phyloP scores from a whole-genome alignment of 306 rosid genomes.

The Geum urbanum region DNA sequence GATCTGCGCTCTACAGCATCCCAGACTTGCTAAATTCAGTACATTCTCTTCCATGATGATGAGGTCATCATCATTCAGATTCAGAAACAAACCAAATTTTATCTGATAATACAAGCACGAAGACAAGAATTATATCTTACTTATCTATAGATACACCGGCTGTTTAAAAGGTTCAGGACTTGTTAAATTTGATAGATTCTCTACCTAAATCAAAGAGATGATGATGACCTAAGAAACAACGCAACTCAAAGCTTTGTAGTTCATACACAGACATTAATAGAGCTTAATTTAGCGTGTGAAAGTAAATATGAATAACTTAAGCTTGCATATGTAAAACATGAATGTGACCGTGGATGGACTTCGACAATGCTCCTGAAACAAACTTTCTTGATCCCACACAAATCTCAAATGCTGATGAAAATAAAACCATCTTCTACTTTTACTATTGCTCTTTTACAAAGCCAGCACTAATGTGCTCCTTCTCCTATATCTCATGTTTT shows the following conservation, averaged over 20 bases:
- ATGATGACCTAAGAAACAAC: too few species aligned
- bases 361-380: neutral
- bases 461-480: neutral
- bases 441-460: neutral
- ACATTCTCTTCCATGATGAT: neutral
- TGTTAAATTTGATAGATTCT: too few species aligned
- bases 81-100: neutral
- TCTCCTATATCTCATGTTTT: neutral
- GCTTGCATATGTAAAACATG: neutral
- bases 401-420: neutral
- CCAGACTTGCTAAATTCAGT: neutral
- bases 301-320: neutral
- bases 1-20: neutral
- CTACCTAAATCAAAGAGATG: too few species aligned
- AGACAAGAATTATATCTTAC: neutral
- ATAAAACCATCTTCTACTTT: neutral
- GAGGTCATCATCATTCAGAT: neutral
- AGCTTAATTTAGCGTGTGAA: neutral
- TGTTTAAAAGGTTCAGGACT: too few species aligned
- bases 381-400: neutral
- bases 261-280: neutral
- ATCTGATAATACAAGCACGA: neutral
- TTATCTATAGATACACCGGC: too few species aligned
- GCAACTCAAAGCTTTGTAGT: too few species aligned
- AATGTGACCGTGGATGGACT: neutral